Conservation (phyloP, 2,329 filamentous ascomycete genomes). For the Fusarium sp. region DNA sequence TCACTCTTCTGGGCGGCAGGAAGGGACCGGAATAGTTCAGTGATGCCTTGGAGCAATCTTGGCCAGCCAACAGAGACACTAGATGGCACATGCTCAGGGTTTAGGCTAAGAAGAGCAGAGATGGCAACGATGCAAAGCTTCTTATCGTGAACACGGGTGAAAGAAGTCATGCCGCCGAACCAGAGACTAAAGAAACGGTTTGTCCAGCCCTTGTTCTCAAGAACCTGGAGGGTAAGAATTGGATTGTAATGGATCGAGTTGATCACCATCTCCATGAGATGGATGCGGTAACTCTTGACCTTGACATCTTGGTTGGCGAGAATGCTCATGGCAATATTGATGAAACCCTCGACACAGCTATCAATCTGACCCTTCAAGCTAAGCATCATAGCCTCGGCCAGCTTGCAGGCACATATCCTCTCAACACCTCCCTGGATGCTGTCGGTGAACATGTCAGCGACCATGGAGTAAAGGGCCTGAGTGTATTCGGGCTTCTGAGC, state of each 20-base stretch:
- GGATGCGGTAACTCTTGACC: constrained; percentile 93
- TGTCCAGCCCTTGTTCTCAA: constrained; percentile 94
- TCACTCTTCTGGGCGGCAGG: constrained; percentile 87
- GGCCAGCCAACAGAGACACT: constrained; percentile 98
- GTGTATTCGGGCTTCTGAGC: constrained; percentile 88
- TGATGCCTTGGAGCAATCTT: constrained; percentile 86
- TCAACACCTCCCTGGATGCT: constrained; percentile 94
- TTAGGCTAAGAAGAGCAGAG: constrained; percentile 82
- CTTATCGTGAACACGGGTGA: constrained; percentile 96
- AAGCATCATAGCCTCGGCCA: constrained; percentile 97
- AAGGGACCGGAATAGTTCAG: constrained; percentile 90
- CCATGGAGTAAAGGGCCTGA: constrained; percentile 91
- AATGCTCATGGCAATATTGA: constrained; percentile 88
- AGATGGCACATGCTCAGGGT: constrained; percentile 83
- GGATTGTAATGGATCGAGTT: constrained; percentile 99
- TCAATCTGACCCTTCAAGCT: constrained; percentile 91
- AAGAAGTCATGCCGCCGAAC: constrained; percentile 96
- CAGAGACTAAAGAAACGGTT: constrained; percentile 99
- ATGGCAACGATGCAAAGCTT: constrained; percentile 98
- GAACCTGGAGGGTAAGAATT: constrained; percentile 81
- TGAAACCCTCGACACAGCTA: constrained; percentile 88
- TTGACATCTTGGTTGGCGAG: constrained; percentile 81
- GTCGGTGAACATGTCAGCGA: constrained; percentile 93
- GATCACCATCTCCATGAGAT: constrained; percentile 99
- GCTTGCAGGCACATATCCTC: constrained; percentile 95